phyloP scores from a whole-genome alignment of 225 moss, liverwort and hornwort species.

The Asterella californica region DNA sequence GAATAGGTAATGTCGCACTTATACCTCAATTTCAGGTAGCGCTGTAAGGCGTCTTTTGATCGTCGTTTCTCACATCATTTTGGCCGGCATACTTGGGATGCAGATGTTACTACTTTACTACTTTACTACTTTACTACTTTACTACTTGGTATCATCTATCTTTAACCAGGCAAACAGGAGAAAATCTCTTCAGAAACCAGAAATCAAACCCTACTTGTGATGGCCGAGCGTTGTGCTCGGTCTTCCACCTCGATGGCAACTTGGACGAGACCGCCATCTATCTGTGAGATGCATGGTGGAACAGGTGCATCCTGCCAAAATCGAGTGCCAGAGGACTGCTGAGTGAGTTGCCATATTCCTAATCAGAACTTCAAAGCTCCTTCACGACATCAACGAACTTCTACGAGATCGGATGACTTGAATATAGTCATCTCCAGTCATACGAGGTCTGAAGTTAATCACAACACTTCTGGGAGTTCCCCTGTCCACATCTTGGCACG shows the following conservation, averaged over 20 bases:
- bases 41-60: too few relatives aligned
- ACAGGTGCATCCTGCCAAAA: slow-evolving; percentile 77
- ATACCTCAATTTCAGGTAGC: too few relatives aligned
- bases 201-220: slow-evolving; percentile 47
- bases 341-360: not conserved
- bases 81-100: too few relatives aligned
- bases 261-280: slow-evolving; percentile 85
- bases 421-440: not conserved
- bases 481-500: not conserved
- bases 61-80: not conserved
- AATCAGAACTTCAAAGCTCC: not conserved
- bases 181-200: not conserved
- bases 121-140: too few relatives aligned
- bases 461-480: not conserved
- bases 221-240: slow-evolving; percentile 80
- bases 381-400: not conserved
- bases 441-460: not conserved
- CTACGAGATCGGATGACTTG: not conserved
- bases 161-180: not conserved
- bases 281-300: slow-evolving; percentile 82
- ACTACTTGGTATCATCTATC: too few relatives aligned
- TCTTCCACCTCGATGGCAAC: slow-evolving; percentile 91
- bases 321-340: slow-evolving; percentile 8
- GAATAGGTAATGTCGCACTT: too few relatives aligned
- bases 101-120: too few relatives aligned